Evolutionary conservation across 768 basidiomycete genomes (phyloP).

Genomic region (Leccinum aurantiacum): DNA sequence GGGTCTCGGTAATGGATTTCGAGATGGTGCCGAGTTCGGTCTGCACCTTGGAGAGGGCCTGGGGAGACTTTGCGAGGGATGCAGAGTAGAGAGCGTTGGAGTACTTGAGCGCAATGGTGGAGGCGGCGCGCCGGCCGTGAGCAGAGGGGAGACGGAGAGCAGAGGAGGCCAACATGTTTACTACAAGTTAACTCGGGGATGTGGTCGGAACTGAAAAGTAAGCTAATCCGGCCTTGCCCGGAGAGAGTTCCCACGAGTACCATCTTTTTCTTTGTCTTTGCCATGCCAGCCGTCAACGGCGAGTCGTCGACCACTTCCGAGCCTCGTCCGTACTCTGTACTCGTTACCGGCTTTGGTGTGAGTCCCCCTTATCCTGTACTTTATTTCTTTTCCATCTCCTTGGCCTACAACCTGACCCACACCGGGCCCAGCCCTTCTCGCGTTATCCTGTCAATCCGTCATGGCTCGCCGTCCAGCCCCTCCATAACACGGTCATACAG

Average conservation of each 20-base stretch:
- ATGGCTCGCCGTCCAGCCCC: constrained; percentile 64
- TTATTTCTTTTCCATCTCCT: constrained; percentile 21
- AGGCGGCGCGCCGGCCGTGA: constrained; percentile 64
- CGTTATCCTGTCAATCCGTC: constrained; percentile 63
- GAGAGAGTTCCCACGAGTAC: constrained; percentile 7
- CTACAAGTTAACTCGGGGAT: constrained; percentile 20
- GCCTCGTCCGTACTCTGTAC: constrained; percentile 42
- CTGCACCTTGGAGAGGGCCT: constrained; percentile 82
- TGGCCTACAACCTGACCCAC: constrained; percentile 19
- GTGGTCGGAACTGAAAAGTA: constrained; percentile 5
- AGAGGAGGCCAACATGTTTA: constrained; percentile 54
- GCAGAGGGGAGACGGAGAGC: constrained; percentile 49
- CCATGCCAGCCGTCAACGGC: constrained; percentile 35
- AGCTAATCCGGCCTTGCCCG: constrained; percentile 13
- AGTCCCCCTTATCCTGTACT: constrained; percentile 33
- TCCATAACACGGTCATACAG: constrained; percentile 55
- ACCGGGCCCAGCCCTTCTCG: constrained; percentile 49
- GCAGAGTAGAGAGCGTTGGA: constrained; percentile 81
- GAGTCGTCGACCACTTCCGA: constrained; percentile 20
- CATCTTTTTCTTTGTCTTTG: neutral
- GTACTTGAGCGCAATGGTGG: constrained; percentile 78
- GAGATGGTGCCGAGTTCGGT: constrained; percentile 74
- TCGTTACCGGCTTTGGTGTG: constrained; percentile 56
- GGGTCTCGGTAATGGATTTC: constrained; percentile 62
- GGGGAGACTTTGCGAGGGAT: constrained; percentile 79